A percentile compares a stretch with the other conserved stretches of the same genome.
Evolutionary conservation across 805 yeast genomes (phyloP).

Genomic region (Pichia manshurica): DNA sequence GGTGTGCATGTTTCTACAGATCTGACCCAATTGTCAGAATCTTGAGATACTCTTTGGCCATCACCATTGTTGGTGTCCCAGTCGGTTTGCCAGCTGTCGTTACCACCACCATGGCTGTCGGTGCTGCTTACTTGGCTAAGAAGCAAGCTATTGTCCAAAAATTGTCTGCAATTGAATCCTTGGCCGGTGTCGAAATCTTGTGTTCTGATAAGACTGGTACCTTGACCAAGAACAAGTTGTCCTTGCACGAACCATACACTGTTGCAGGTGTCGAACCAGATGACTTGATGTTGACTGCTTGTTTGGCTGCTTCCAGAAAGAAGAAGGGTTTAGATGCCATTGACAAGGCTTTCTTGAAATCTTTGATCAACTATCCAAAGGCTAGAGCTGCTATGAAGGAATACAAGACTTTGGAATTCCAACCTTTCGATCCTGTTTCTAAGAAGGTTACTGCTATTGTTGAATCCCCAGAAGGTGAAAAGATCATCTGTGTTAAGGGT

Average conservation of each 20-base stretch:
- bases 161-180: slow-evolving; percentile 86
- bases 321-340: slow-evolving; percentile 97
- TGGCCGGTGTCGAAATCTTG: slow-evolving; percentile 92
- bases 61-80: slow-evolving; percentile 96
- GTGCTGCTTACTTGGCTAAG: slow-evolving; percentile 97
- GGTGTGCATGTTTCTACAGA: slow-evolving; percentile 94
- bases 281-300: slow-evolving; percentile 94
- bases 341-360: slow-evolving; percentile 93
- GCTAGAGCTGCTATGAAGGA: slow-evolving; percentile 89
- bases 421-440: slow-evolving; percentile 96
- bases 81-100: slow-evolving; percentile 98
- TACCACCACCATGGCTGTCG: slow-evolving; percentile 98
- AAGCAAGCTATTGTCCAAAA: slow-evolving; percentile 97
- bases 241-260: slow-evolving; percentile 95
- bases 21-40: slow-evolving; percentile 79
- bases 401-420: slow-evolving; percentile 93
- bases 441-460: slow-evolving; percentile 94
- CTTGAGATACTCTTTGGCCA: slow-evolving; percentile 88
- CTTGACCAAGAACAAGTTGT: slow-evolving; percentile 87
- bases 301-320: slow-evolving; percentile 97
- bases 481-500: slow-evolving; percentile 94
- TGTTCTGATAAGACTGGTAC: slow-evolving; percentile 96
- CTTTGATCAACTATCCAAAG: slow-evolving; percentile 81
- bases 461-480: slow-evolving; percentile 93
- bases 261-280: slow-evolving; percentile 96